Base-by-base conservation (phyloP, 2,329 filamentous ascomycete species). In the Talaromyces sp. region DNA sequence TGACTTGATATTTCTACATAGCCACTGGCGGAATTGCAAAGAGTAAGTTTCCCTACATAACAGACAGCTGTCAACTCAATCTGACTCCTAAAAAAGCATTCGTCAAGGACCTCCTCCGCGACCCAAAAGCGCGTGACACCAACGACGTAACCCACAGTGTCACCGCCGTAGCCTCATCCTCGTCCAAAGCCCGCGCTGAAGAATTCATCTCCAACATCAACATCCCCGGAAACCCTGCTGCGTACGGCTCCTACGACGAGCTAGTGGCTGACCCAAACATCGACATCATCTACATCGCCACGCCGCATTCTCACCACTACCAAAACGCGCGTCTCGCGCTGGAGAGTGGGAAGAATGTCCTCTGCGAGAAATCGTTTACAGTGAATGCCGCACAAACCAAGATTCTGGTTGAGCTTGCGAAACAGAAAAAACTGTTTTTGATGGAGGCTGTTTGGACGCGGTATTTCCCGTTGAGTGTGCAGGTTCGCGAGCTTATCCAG, bases 401-500 rank as follows among this genome's bases (percentile, higher is more conserved):
- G 75, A 87, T 87, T 73, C 82, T 96, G 30, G 84, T 88, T 57
- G 85, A 88, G 65, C 87, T 85, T 63, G 92, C 92, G 6, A 85
- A 81, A 73, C 82, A 85, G 70, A 94, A 92, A 82, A 84, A 85
- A 63, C 72, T 91, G 73, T 89, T 90, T 81, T 78, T 94, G 64
- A 92, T 93, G 89, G 90, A 94, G 77, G 91, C 91, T 51, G 91
- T 96, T 23, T 96, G 92, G 92, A 96, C 91, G 40, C 83, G 92
- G 63, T 95, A 89, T 79, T 95, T 96, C 79, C 92, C 92, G 2
- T 79, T 96, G 12, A 93, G 89, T 70, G 85, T 92, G 73, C 86
- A 93, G 70, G 77, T 92, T 27, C 68, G 78, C 16, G 71, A 77
- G 12, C 63, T 76, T 59, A 84, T 88, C 68, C 78, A 79, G 66